Base-by-base conservation (phyloP, 2,329 filamentous ascomycete genomes). In the Aureobasidium sp. region DNA sequence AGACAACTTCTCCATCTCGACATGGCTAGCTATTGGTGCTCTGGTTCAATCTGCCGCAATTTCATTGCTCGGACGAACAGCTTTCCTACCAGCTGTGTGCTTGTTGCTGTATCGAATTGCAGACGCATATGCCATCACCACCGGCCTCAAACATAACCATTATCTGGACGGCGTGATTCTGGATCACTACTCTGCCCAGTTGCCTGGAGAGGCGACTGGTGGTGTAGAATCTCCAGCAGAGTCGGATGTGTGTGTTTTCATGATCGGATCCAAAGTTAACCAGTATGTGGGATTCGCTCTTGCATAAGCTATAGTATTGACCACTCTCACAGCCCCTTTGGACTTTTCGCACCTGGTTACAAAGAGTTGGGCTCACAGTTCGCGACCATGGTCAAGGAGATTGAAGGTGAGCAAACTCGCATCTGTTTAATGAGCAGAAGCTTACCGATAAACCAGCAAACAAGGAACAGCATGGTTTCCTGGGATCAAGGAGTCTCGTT, bases 381-480 rank as follows among this genome's bases (percentile, higher is more conserved):
- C 66, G 13, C 47, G 0, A 63, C 59, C 9, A 78, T 83, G 74
- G 66, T 73, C 23, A 51, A 53, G 8, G 65, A 70, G 12, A 66
- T 75, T 42, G 66, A 75, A 2, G 34, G 60, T 62, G 47, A 39
- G 50, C 41, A n/a, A 1, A 3, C 8, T 29, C 13, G 17, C 9
- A 2, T 20, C 15, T 37, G 9, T 5, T 20, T 12, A 12, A 26
- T 32, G 5, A 13, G 7, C 9, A 13, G 13, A 3, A 0, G 26
- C 60, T 62, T 26, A 62, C 42, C 17, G 9, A 17, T 5, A 15
- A 6, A 27, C 10, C 36, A 62, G 61, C 67, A 6, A 70, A 77
- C 3, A 71, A 75, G 3, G 73, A 78, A 4, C 73, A 79, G 52
- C 77, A 77, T 63, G 82, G 82, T 5, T 76, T 82, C 63, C 70